Base-by-base conservation (phyloP, 23 red algal genomes). In the Gracilaria vermiculophylla region DNA sequence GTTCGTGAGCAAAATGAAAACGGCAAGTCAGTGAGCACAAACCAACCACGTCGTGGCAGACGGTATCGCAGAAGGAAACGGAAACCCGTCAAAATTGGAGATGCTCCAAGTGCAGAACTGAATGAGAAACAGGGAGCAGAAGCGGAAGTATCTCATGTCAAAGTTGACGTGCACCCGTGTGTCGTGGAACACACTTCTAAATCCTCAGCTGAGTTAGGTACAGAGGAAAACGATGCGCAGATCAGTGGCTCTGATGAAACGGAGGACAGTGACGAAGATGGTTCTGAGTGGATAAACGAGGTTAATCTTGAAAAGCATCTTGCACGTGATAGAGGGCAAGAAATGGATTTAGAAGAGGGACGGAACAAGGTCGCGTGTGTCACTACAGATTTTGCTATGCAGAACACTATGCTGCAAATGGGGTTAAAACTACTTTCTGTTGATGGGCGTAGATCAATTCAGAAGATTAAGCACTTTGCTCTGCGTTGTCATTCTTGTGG, bases 381-480 rank as follows among this genome's bases (percentile, higher is more conserved):
- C 44, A 97, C 95, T 8, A 97, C 78, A 16, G 95, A 97, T 81
- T 97, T 92, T 87, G 82, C 95, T 15, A 97, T 97, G 95, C 95
- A 97, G 66, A 97, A 94, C 58, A 89, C 92, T 21, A 79, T 90
- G 78, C 77, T 97, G 41, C 95, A 97, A 69, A 97, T 97, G 95
- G 95, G 95, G 24, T 35, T 97, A 47, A 80, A 88, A 17, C 31
- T 97, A 19, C 69, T 97, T 40, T 71, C 89, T 4, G 53, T 94
- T 65, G 95, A 97, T 53, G 95, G 95, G 27, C 76, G 91, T 66
- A 85, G 91, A n/a, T 49, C 80, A 25, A 82, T 97, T 33, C 85
- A 53, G 32, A 47, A 70, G 20, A 77, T 97, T 25, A 82, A 80
- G 34, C 53, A 81, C 13, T 93, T 91, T 44, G 91, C 92, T 24